Evolutionary conservation across 2,329 filamentous ascomycete genomes (phyloP).

Genomic region (Karstenula rhodostoma): DNA sequence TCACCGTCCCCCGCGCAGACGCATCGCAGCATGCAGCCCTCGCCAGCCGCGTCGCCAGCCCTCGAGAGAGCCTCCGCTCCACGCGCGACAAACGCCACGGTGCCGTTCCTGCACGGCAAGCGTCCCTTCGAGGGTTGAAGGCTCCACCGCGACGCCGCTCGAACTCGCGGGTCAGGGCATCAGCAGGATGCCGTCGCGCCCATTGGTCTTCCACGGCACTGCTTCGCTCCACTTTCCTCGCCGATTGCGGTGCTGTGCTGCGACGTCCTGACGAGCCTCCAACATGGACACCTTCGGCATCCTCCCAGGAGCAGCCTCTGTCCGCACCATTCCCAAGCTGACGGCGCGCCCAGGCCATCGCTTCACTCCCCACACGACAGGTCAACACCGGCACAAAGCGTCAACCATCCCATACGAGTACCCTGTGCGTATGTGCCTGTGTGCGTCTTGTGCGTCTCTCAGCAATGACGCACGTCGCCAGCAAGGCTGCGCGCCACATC

Average conservation of each 20-base stretch:
- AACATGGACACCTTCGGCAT: neutral
- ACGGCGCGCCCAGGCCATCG: too few species aligned
- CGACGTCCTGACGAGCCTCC: neutral
- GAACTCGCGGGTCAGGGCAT: conserved; percentile 10
- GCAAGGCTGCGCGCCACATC: neutral
- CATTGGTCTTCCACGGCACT: neutral
- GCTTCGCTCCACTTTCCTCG: conserved; percentile 10
- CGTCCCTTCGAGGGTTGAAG: neutral
- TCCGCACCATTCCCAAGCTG: neutral
- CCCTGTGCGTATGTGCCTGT: too few species aligned
- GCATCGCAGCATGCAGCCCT: neutral
- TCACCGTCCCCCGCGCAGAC: too few species aligned
- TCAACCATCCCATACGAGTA: neutral
- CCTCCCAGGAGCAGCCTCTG: neutral
- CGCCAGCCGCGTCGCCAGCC: neutral
- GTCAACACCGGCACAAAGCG: neutral
- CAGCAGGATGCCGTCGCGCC: neutral
- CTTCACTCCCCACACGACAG: neutral
- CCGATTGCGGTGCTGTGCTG: neutral
- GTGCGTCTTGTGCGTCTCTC: neutral
- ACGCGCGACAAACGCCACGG: neutral
- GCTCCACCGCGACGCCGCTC: conserved; percentile 9
- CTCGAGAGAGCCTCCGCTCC: neutral
- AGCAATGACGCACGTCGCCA: conserved; percentile 6
- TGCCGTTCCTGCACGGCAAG: conserved; percentile 1